These are phyloP conservation scores for Penstemon davidsonii DNA, from an alignment of 257 asterid genomes.

Conservation along the genomic window DNA sequence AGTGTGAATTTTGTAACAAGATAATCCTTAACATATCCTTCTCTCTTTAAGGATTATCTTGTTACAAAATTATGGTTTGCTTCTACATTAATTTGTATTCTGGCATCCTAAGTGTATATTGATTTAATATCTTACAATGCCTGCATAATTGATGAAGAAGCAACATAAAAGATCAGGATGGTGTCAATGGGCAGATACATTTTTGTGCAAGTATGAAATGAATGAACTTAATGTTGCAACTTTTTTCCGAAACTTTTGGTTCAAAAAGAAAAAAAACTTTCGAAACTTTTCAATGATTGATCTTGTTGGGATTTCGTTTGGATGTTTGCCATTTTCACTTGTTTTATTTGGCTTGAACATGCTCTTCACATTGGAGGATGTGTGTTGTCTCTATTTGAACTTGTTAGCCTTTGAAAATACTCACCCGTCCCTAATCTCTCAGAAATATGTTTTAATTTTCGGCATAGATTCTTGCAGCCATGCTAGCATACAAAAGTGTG, in stretches of 20 bases:
- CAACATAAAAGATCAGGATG: background rate
- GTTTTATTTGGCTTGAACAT: background rate
- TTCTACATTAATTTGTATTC: too few species aligned
- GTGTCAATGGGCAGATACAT: background rate
- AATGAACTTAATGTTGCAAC: background rate
- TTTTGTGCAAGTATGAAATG: slow-evolving; percentile 3
- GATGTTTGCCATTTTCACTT: background rate
- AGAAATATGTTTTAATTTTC: slow-evolving; percentile 18
- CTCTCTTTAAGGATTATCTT: too few species aligned
- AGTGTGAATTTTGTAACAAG: too few species aligned
- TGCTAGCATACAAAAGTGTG: slow-evolving; percentile 81
- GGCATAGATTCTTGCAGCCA: slow-evolving; percentile 50
- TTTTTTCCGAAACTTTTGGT: too few species aligned
- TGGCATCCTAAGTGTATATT: too few species aligned
- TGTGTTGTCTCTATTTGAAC: background rate
- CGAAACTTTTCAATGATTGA: too few species aligned
- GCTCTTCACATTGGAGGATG: background rate
- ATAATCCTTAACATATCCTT: too few species aligned
- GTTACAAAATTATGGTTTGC: too few species aligned
- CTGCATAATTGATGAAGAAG: background rate
- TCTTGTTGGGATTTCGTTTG: slow-evolving; percentile 9
- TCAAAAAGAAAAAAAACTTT: too few species aligned
- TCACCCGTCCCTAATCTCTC: background rate
- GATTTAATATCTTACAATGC: too few species aligned
- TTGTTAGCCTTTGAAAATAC: background rate